These are phyloP conservation scores for Sutorius eximius DNA, from an alignment of 1,284 basidiomycete species.

Conservation along the genomic window DNA sequence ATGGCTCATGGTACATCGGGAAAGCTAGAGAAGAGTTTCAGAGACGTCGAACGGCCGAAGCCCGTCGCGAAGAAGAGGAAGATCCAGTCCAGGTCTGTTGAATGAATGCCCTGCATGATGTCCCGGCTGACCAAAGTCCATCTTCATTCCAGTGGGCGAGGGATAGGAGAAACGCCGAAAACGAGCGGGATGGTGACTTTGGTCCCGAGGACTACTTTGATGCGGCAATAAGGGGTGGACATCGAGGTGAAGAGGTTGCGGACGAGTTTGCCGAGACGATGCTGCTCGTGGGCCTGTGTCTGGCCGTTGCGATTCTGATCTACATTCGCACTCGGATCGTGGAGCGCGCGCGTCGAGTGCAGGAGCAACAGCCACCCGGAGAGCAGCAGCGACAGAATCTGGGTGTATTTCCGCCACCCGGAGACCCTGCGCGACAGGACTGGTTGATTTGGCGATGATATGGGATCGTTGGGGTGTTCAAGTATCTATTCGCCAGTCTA, in stretches of 20 bases:
- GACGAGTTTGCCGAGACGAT: constrained; percentile 75
- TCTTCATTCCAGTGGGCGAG: constrained; percentile 62
- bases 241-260: constrained; percentile 55
- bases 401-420: constrained; percentile 62
- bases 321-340: constrained; percentile 72
- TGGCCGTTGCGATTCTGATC: constrained; percentile 64
- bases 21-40: constrained; percentile 75
- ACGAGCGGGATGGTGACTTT: constrained; percentile 69
- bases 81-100: constrained; percentile 63
- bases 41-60: constrained; percentile 47
- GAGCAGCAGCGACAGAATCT: constrained; percentile 20
- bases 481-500: constrained; percentile 1
- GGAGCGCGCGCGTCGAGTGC: constrained; percentile 61
- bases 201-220: constrained; percentile 82
- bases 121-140: constrained; percentile 8
- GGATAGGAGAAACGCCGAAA: constrained; percentile 67
- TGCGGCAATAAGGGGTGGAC: constrained; percentile 55
- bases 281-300: constrained; percentile 63
- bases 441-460: constrained; percentile 56
- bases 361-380: constrained; percentile 31
- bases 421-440: constrained; percentile 62
- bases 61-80: constrained; percentile 52
- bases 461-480: not conserved
- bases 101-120: not conserved
- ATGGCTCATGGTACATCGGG: constrained; percentile 74